phyloP scores from a whole-genome alignment of 208 protist species.

The Tritrichomonas foetus region DNA sequence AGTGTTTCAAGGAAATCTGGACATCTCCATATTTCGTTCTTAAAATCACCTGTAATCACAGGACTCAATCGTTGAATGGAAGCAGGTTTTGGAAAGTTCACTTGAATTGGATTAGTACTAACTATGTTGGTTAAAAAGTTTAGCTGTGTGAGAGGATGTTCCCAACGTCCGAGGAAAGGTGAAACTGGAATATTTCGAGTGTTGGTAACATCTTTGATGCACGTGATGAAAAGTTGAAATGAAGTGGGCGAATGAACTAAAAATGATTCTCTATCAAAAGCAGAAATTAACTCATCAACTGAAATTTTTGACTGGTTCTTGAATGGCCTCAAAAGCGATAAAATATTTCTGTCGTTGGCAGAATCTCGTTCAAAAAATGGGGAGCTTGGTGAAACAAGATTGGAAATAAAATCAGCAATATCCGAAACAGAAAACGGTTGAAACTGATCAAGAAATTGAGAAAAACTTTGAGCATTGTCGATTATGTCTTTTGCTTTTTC shows the following conservation, averaged over 20 bases:
- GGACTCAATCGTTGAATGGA: neutral
- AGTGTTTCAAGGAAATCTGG: neutral
- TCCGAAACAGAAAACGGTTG: neutral
- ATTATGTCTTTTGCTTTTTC: neutral
- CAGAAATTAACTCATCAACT: neutral
- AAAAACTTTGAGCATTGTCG: neutral
- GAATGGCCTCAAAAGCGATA: neutral
- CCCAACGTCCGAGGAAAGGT: neutral
- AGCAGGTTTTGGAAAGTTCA: neutral
- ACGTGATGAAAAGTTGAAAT: neutral
- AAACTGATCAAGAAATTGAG: slow-evolving; percentile 25
- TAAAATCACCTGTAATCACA: neutral
- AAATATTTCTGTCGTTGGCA: neutral
- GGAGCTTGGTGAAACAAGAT: neutral
- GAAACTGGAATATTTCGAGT: neutral
- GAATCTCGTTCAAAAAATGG: neutral
- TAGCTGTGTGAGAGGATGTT: neutral
- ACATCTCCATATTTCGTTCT: neutral
- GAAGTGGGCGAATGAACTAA: neutral
- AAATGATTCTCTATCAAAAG: neutral
- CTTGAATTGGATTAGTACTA: neutral
- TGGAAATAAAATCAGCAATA: slow-evolving; percentile 5
- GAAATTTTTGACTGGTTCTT: neutral
- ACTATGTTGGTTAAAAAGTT: neutral
- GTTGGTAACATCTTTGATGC: neutral